Percentiles rank a stretch among this genome's conserved stretches.
Evolutionary conservation across 2,329 filamentous ascomycete species (phyloP).

Genomic region (Cryphonectria japonica): DNA sequence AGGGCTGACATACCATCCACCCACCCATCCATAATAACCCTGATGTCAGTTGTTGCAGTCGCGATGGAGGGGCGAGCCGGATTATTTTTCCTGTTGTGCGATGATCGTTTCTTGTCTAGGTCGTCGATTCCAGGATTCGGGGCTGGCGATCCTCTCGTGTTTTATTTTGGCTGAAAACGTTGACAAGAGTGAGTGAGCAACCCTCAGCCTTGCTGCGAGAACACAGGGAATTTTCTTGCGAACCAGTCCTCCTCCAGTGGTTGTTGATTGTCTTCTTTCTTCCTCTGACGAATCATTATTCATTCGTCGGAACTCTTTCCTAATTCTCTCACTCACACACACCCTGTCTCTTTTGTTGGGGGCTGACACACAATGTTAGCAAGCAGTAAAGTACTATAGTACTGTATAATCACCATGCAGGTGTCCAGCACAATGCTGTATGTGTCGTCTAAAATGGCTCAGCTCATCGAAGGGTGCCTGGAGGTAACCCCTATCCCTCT

Average conservation of each 20-base stretch:
- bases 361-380: not conserved
- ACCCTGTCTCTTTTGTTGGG: not conserved
- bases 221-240: not conserved
- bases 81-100: not conserved
- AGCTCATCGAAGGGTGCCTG: not conserved
- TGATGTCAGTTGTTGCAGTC: not conserved
- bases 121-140: not conserved
- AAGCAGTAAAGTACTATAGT: not conserved
- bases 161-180: too few relatives aligned
- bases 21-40: not conserved
- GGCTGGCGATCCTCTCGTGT: conserved; percentile 2
- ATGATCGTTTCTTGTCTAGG: not conserved
- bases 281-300: not conserved
- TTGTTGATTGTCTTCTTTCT: not conserved
- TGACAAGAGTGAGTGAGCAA: not conserved
- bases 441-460: not conserved
- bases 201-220: not conserved
- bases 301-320: not conserved
- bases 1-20: not conserved
- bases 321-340: too few relatives aligned
- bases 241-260: not conserved
- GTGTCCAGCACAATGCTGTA: not conserved
- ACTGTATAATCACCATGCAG: not conserved
- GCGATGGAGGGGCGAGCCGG: not conserved
- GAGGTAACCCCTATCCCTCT: not conserved